Conservation (phyloP, 2,329 filamentous ascomycete genomes). For the Ceratocystis smalleyi region DNA sequence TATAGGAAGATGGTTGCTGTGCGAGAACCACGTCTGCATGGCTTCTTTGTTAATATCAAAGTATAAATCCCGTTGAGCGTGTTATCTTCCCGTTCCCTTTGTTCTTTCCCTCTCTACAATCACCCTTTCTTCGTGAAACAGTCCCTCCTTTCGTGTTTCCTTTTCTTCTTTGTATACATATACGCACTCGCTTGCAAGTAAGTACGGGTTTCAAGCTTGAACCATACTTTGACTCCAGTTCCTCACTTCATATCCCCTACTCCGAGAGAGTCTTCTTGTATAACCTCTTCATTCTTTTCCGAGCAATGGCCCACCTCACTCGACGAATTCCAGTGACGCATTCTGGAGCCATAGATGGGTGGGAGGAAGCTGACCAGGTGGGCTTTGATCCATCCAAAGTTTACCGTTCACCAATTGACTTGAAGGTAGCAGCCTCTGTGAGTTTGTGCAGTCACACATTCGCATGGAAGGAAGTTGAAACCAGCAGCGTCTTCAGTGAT, state of each 20-base stretch:
- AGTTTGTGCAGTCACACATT: neutral
- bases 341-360: constrained; percentile 2
- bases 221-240: neutral
- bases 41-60: neutral
- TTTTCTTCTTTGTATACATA: neutral
- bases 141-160: neutral
- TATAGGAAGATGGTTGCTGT: neutral
- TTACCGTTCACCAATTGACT: constrained; percentile 9
- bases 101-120: no score
- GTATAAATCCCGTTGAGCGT: neutral
- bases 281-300: neutral
- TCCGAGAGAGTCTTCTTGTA: neutral
- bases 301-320: constrained; percentile 7
- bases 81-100: no score
- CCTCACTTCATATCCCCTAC: neutral
- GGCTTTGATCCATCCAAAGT: constrained; percentile 6
- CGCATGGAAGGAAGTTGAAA: neutral
- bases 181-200: neutral
- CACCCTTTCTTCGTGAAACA: neutral
- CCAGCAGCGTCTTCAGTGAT: neutral
- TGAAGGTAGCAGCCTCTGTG: neutral
- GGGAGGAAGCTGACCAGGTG: constrained; percentile 3
- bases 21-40: neutral
- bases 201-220: neutral
- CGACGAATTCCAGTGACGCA: constrained; percentile 1